Evolutionary conservation across 768 basidiomycete genomes (phyloP).

Genomic region (Calocera cornea): DNA sequence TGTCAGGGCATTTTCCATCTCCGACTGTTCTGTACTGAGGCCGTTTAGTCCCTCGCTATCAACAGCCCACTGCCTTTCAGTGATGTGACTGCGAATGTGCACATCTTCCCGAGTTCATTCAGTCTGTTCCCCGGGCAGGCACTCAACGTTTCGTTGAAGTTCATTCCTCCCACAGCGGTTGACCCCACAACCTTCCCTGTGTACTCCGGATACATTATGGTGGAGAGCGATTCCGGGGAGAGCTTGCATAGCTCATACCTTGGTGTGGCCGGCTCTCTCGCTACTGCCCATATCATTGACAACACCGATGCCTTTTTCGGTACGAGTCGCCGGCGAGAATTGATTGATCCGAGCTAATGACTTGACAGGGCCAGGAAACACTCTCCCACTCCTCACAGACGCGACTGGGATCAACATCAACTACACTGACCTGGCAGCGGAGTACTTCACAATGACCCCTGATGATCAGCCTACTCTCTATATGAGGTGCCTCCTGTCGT

Average conservation of each 20-base stretch:
- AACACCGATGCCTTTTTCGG: constrained; percentile 22
- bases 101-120: constrained; percentile 33
- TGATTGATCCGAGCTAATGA: neutral
- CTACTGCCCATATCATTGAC: constrained; percentile 40
- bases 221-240: constrained; percentile 24
- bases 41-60: constrained; percentile 23
- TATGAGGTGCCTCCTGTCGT: too few species aligned
- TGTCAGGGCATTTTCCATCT: constrained; percentile 17
- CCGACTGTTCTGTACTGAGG: neutral
- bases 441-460: constrained; percentile 2
- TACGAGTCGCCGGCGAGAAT: neutral
- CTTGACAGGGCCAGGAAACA: neutral
- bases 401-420: constrained; percentile 31
- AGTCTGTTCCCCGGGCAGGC: constrained; percentile 34
- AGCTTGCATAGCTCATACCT: constrained; percentile 35
- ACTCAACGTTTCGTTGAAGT: constrained; percentile 30
- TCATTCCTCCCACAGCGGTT: constrained; percentile 35
- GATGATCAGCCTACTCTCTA: neutral
- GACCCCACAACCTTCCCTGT: constrained; percentile 37
- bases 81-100: constrained; percentile 33
- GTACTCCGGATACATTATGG: constrained; percentile 44
- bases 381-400: constrained; percentile 15
- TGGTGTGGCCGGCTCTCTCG: constrained; percentile 32
- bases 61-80: constrained; percentile 41
- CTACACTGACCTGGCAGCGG: constrained; percentile 27